phyloP scores from a whole-genome alignment of 129 eudicot species.

The Lonicera japonica region DNA sequence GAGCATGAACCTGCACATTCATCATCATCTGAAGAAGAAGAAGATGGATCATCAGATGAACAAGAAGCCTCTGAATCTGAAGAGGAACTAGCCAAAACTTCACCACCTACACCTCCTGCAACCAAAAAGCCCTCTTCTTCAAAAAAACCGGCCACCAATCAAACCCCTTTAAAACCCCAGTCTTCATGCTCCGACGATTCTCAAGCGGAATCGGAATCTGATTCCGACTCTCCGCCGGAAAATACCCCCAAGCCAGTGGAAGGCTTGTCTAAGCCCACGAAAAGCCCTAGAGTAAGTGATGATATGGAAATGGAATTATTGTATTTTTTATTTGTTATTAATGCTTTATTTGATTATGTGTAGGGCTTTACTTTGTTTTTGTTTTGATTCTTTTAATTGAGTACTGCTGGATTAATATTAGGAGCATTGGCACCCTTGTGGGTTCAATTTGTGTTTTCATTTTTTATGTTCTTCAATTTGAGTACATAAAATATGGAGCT shows the following conservation, averaged over 20 bases:
- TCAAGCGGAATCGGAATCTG: constrained; percentile 17
- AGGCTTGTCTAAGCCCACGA: not conserved
- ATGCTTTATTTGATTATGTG: no score
- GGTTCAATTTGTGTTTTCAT: no score
- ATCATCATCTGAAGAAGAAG: constrained; percentile 27
- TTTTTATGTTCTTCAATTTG: no score
- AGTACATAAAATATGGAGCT: no score
- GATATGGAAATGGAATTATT: no score
- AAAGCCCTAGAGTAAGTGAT: constrained; percentile 38
- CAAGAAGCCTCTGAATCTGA: constrained; percentile 14
- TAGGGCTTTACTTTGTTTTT: no score
- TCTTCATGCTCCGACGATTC: constrained; percentile 5
- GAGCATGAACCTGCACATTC: constrained; percentile 26
- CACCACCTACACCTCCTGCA: not conserved
- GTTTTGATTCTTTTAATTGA: no score
- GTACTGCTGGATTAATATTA: no score
- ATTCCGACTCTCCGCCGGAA: constrained; percentile 17
- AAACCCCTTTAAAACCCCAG: no score
- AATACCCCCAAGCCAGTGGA: constrained; percentile 16
- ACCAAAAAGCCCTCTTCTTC: not conserved
- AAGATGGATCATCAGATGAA: constrained; percentile 13
- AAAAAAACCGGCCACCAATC: not conserved
- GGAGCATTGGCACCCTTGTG: no score
- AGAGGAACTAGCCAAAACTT: constrained; percentile 3
- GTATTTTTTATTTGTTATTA: no score